Percentiles rank a stretch among this genome's conserved stretches.
Conservation (phyloP, 2,329 filamentous ascomycete species). For the Metarhizium robertsii region DNA sequence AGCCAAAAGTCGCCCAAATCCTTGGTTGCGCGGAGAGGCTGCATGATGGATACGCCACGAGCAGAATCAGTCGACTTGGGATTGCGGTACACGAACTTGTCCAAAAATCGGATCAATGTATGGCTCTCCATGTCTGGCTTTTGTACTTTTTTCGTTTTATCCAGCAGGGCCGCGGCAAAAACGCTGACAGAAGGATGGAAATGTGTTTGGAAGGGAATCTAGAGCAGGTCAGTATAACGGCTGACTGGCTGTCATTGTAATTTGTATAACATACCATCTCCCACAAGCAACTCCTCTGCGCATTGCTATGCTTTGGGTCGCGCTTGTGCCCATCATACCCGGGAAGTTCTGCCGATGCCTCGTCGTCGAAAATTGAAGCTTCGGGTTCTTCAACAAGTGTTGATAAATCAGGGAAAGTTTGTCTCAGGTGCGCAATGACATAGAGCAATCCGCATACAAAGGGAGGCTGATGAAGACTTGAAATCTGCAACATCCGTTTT, state of each 20-base stretch:
- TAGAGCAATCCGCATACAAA: conserved; percentile 93
- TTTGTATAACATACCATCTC: conserved; percentile 54
- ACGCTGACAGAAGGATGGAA: conserved; percentile 90
- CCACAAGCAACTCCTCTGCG: conserved; percentile 90
- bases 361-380: conserved; percentile 55
- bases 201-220: conserved; percentile 45
- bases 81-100: conserved; percentile 97
- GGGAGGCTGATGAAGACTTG: conserved; percentile 80
- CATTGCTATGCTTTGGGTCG: conserved; percentile 84
- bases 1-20: conserved; percentile 47
- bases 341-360: conserved; percentile 36
- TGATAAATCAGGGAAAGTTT: conserved; percentile 69
- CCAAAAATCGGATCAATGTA: conserved; percentile 88
- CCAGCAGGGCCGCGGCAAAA: conserved; percentile 65
- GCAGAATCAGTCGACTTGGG: conserved; percentile 61
- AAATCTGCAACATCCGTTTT: conserved; percentile 82
- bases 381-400: conserved; percentile 75
- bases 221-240: not conserved
- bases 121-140: conserved; percentile 89
- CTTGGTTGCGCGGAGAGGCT: conserved; percentile 57
- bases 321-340: conserved; percentile 83
- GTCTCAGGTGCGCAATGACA: conserved; percentile 71
- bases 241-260: not conserved
- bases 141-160: conserved; percentile 60
- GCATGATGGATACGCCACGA: conserved; percentile 90